phyloP scores from a whole-genome alignment of 2,329 filamentous ascomycete genomes.

The Fusarium kyushuense region DNA sequence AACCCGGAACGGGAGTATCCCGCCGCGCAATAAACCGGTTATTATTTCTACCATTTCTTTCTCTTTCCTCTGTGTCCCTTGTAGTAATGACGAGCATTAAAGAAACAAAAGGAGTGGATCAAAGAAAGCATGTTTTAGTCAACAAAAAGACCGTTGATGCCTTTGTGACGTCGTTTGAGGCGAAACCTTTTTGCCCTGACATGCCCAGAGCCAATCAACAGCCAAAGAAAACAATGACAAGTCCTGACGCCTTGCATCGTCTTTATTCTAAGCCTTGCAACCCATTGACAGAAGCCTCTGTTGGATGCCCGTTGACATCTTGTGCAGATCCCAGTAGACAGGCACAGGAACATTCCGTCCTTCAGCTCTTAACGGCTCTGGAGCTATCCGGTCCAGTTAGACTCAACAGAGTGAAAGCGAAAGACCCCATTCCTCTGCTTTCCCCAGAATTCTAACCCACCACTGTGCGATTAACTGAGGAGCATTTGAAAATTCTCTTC shows the following conservation, averaged over 20 bases:
- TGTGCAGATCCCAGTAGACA: conserved; percentile 13
- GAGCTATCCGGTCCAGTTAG: no score
- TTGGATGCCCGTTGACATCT: not conserved
- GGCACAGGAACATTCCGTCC: conserved; percentile 17
- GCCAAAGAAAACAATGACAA: not conserved
- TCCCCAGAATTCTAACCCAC: conserved; percentile 29
- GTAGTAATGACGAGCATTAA: conserved; percentile 10
- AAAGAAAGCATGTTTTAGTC: conserved; percentile 1
- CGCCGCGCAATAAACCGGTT: conserved; percentile 20
- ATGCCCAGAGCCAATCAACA: not conserved
- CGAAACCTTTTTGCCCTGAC: conserved; percentile 3
- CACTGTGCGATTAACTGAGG: conserved; percentile 38
- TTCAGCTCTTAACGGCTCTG: conserved; percentile 20
- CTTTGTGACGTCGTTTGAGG: conserved; percentile 35
- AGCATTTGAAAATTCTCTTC: conserved; percentile 10
- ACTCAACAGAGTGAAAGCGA: not conserved
- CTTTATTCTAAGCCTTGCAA: conserved; percentile 10
- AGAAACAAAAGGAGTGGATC: conserved; percentile 10
- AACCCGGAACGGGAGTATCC: conserved; percentile 2
- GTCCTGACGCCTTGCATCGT: not conserved
- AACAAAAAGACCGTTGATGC: not conserved
- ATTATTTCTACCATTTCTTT: conserved; percentile 9
- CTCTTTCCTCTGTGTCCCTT: not conserved
- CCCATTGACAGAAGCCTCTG: no score
- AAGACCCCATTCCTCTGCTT: not conserved